These are phyloP conservation scores for Herpetomonas muscarum DNA, from an alignment of 208 protist species.

Conservation along the genomic window DNA sequence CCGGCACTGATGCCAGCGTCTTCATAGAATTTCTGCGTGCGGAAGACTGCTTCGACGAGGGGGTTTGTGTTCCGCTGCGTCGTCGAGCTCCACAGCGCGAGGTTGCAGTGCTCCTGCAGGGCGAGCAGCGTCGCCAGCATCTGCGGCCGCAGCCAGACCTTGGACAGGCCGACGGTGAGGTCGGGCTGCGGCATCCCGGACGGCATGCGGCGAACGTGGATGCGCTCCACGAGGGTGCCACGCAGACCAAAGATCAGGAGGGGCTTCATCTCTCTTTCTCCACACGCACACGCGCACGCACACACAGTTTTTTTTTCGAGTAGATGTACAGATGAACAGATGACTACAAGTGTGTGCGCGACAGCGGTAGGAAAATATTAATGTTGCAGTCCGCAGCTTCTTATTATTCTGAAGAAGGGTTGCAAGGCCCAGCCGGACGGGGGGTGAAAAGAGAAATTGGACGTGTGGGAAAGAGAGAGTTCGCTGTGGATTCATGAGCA, in stretches of 20 bases:
- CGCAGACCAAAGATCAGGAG: slow-evolving; percentile 81
- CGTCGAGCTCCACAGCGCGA: slow-evolving; percentile 88
- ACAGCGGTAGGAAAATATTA: background rate
- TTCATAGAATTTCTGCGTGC: slow-evolving; percentile 11
- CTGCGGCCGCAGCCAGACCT: slow-evolving; percentile 81
- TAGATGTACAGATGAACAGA: no score
- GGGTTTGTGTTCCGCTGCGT: slow-evolving; percentile 78
- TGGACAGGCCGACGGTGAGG: slow-evolving; percentile 65
- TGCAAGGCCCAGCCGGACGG: no score
- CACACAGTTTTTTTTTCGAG: slow-evolving; percentile 16
- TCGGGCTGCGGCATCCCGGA: slow-evolving; percentile 55
- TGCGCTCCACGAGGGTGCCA: slow-evolving; percentile 81
- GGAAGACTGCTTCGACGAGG: slow-evolving; percentile 73
- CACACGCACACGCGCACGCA: no score
- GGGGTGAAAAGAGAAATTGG: no score
- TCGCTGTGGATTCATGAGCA: background rate
- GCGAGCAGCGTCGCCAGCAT: slow-evolving; percentile 49
- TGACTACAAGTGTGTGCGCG: slow-evolving; percentile 8
- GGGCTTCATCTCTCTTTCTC: no score
- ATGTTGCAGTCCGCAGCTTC: no score
- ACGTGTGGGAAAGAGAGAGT: no score
- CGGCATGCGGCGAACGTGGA: slow-evolving; percentile 59
- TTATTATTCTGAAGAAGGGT: no score
- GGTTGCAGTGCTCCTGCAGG: slow-evolving; percentile 67
- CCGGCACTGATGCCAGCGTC: background rate